phyloP scores from a whole-genome alignment of 352 stramenopile genomes.

The Globisporangium uncinulatum region DNA sequence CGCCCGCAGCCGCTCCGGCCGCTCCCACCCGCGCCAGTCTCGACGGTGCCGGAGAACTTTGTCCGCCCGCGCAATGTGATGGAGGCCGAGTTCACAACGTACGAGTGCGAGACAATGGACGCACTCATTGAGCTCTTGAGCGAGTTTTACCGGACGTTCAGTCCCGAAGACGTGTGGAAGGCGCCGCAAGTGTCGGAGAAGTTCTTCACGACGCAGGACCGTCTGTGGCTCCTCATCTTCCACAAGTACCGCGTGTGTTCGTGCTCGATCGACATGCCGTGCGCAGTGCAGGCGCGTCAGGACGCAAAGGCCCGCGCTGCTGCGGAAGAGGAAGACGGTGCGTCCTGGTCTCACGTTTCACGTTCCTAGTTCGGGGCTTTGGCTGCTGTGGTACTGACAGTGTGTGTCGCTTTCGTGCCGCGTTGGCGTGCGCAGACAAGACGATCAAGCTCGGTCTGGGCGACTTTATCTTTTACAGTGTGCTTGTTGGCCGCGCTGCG shows the following conservation, averaged over 20 bases:
- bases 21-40: slow-evolving; percentile 12
- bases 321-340: slow-evolving; percentile 46
- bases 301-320: slow-evolving; percentile 39
- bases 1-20: slow-evolving; percentile 12
- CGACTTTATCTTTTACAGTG: slow-evolving; percentile 99
- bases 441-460: slow-evolving; percentile 93
- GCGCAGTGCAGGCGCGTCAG: slow-evolving; percentile 57
- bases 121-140: slow-evolving; percentile 54
- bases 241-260: slow-evolving; percentile 85
- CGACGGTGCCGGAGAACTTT: slow-evolving; percentile 8
- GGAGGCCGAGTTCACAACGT: slow-evolving; percentile 69
- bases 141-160: slow-evolving; percentile 76
- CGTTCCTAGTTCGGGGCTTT: neutral
- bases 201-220: slow-evolving; percentile 72
- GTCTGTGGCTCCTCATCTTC: slow-evolving; percentile 78
- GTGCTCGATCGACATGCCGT: slow-evolving; percentile 75
- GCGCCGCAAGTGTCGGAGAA: slow-evolving; percentile 72
- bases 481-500: slow-evolving; percentile 94
- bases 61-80: slow-evolving; percentile 59
- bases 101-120: slow-evolving; percentile 77
- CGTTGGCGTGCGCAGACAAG: slow-evolving; percentile 38
- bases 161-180: slow-evolving; percentile 78
- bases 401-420: neutral
- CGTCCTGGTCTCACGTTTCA: neutral
- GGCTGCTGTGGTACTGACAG: neutral